phyloP scores from a whole-genome alignment of 2,329 filamentous ascomycete species.

The Periconia digitata region DNA sequence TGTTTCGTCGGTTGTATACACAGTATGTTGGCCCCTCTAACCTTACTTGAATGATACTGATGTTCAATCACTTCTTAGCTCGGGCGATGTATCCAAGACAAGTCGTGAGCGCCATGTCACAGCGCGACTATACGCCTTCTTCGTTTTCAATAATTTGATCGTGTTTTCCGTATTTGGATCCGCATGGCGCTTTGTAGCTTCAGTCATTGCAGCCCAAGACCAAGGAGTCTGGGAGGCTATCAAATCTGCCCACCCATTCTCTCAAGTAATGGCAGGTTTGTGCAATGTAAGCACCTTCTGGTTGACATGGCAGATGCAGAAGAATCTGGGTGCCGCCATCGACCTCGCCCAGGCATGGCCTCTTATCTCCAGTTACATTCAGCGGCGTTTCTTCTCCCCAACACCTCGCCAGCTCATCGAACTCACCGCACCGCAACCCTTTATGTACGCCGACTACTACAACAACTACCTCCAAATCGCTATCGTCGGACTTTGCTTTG shows the following conservation, averaged over 20 bases:
- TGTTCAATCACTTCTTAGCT: neutral
- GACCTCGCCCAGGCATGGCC: slow-evolving; percentile 86
- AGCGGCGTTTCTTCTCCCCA: slow-evolving; percentile 76
- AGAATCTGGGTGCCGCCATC: slow-evolving; percentile 78
- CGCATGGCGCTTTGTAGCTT: slow-evolving; percentile 74
- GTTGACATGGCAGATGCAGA: slow-evolving; percentile 80
- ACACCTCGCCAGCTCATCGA: slow-evolving; percentile 92
- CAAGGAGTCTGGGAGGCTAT: slow-evolving; percentile 69
- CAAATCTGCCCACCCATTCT: slow-evolving; percentile 62
- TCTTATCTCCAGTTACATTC: slow-evolving; percentile 76
- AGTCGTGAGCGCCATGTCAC: slow-evolving; percentile 88
- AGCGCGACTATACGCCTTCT: slow-evolving; percentile 91
- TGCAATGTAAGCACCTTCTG: slow-evolving; percentile 86
- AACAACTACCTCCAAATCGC: slow-evolving; percentile 96
- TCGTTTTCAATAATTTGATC: slow-evolving; percentile 93
- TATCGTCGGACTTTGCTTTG: slow-evolving; percentile 82
- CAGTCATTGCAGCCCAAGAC: slow-evolving; percentile 59
- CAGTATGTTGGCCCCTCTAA: slow-evolving; percentile 45
- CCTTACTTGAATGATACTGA: neutral
- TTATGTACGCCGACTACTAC: slow-evolving; percentile 95
- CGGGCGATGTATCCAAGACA: slow-evolving; percentile 89
- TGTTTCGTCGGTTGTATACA: slow-evolving; percentile 84
- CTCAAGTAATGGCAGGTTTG: slow-evolving; percentile 69
- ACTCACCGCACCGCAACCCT: slow-evolving; percentile 84
- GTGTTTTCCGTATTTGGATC: slow-evolving; percentile 91